Conservation (phyloP, 2,329 filamentous ascomycete genomes). For the Paraphoma chrysanthemicola region DNA sequence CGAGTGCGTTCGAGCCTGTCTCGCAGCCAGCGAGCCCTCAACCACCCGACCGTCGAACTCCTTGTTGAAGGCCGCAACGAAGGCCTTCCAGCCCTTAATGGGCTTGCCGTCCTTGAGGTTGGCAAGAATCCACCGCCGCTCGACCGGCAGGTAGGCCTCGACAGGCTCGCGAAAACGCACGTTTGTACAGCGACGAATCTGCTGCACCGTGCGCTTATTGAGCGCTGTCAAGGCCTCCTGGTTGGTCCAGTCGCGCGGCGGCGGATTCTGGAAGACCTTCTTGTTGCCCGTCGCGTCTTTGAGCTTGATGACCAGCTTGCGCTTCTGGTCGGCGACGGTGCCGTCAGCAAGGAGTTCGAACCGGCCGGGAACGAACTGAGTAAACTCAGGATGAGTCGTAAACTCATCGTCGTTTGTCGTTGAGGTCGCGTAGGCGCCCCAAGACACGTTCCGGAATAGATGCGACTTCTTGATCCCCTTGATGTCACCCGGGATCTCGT, state of each 20-base stretch:
- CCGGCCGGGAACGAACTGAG: conserved; percentile 36
- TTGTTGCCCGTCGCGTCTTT: conserved; percentile 26
- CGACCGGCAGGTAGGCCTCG: conserved; percentile 23
- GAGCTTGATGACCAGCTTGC: conserved; percentile 34
- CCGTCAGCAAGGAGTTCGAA: conserved; percentile 32
- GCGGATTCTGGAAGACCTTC: conserved; percentile 34
- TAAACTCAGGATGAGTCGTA: conserved; percentile 23
- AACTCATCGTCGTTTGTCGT: conserved; percentile 17
- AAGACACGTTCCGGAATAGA: conserved; percentile 35
- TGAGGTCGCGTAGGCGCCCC: conserved; percentile 25
- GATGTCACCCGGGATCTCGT: conserved; percentile 19
- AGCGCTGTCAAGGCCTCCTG: conserved; percentile 34
- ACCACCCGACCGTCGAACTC: conserved; percentile 25
- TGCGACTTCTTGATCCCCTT: conserved; percentile 25
- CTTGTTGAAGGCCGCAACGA: conserved; percentile 34
- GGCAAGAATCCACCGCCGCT: conserved; percentile 32
- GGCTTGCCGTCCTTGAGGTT: conserved; percentile 30
- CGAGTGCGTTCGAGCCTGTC: conserved; percentile 27
- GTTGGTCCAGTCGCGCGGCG: conserved; percentile 34
- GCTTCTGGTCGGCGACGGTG: conserved; percentile 32
- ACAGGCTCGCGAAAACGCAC: conserved; percentile 34
- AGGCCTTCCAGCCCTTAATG: conserved; percentile 27
- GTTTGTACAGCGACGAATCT: conserved; percentile 38
- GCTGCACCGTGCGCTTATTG: conserved; percentile 40
- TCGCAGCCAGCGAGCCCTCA: conserved; percentile 1